Base-by-base conservation (phyloP, 345 rosid genomes). In the Pistacia integerrima region DNA sequence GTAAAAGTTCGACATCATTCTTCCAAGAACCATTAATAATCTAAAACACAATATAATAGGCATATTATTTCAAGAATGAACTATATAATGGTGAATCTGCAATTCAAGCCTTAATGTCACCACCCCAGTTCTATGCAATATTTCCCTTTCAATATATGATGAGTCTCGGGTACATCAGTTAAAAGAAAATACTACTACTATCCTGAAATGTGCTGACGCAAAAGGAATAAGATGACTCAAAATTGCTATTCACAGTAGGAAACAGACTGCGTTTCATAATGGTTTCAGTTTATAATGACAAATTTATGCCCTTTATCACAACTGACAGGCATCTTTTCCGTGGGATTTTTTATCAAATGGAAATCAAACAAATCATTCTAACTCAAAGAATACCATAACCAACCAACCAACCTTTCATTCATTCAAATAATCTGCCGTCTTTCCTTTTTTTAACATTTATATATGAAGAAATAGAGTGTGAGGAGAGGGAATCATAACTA, bases 351-450 rank as follows among this genome's bases (percentile, higher is more conserved):
- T 69, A 54, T 52, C 11, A 72, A 68, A 78, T 12, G 72, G 51
- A 30, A 51, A 69, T 48, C 46, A 54, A 30, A 62, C 33, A 46
- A 70, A 75, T 60, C 35, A 71, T 77, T 74, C 54, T 25, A 30
- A 70, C 68, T 68, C 79, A 79, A 70, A 70, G 74, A 56, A 75
- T 58, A 56, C 61, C 72, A 70, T 20, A 73, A 75, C 60, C 68
- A 77, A 81, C 59, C 65, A 75, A 81, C 60, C 77, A 44, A 74
- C 69, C 80, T 79, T 81, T 79, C 85, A 80, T 82, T 82, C 61
- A 73, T 77, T 59, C 54, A 65, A 60, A 77, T 33, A 63, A 81
- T 65, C 55, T 48, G 73, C 46, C 9, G 46, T 41, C 46, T 41
- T 41, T 5, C 46, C 46, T 5, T 7, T 41, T 41, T 78, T 70